Evolutionary conservation across 371 early-diverging fungal species (phyloP).

Genomic region (Dentiscutata heterogama): DNA sequence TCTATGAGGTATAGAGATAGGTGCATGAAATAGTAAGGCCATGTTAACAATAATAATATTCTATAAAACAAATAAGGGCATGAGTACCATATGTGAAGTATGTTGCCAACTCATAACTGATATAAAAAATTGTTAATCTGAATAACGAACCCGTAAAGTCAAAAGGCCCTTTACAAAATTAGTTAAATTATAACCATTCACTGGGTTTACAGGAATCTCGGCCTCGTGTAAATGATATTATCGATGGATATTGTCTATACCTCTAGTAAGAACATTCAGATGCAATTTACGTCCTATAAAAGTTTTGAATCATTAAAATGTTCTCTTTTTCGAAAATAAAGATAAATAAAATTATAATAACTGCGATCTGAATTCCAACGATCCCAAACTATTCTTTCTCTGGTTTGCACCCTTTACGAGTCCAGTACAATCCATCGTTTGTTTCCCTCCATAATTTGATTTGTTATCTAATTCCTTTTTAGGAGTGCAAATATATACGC

Average conservation of each 20-base stretch:
- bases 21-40: constrained; percentile 29
- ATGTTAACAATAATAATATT: constrained; percentile 25
- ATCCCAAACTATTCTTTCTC: constrained; percentile 8
- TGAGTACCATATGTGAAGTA: not conserved
- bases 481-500: not conserved
- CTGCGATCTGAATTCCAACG: constrained; percentile 5
- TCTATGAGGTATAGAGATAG: not conserved
- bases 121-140: constrained; percentile 8
- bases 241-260: too few relatives aligned
- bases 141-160: not conserved
- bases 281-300: not conserved
- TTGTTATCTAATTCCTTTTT: not conserved
- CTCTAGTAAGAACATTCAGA: constrained; percentile 30
- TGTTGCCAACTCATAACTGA: not conserved
- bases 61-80: not conserved
- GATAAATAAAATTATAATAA: not conserved
- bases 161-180: not conserved
- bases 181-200: constrained; percentile 1
- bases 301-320: too few relatives aligned
- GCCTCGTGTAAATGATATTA: not conserved
- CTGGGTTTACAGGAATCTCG: not conserved
- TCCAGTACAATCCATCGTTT: constrained; percentile 39
- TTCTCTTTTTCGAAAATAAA: too few relatives aligned
- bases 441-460: constrained; percentile 37
- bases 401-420: constrained; percentile 23